Evolutionary conservation across 192 early-diverging fungal genomes (phyloP).

Genomic region (Haplosporangium gracile): DNA sequence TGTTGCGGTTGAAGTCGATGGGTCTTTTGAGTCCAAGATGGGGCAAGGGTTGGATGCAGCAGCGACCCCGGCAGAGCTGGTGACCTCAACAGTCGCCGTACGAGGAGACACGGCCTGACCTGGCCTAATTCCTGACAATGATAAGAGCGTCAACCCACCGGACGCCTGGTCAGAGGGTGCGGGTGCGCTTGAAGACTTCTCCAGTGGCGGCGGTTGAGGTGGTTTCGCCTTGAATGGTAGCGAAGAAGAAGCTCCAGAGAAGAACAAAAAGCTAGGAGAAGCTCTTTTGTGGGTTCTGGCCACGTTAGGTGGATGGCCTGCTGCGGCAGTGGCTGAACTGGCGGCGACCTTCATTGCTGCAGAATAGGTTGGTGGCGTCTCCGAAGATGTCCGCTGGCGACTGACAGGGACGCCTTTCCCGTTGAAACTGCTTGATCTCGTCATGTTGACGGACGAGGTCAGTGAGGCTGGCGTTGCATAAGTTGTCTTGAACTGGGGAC

Average conservation of each 20-base stretch:
- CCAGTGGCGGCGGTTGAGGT: conserved; percentile 27
- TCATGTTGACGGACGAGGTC: conserved; percentile 24
- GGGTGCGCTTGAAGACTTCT: conserved; percentile 27
- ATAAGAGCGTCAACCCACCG: conserved; percentile 20
- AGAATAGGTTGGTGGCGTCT: conserved; percentile 46
- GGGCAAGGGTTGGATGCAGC: conserved; percentile 9
- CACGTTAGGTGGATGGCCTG: conserved; percentile 11
- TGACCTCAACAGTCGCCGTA: conserved; percentile 39
- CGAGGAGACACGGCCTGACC: conserved; percentile 30
- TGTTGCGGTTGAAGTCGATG: not conserved
- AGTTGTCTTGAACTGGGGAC: conserved; percentile 34
- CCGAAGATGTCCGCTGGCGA: conserved; percentile 44
- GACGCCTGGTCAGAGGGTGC: conserved; percentile 10
- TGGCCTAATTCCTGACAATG: conserved; percentile 42
- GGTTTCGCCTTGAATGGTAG: conserved; percentile 44
- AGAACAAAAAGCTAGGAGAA: conserved; percentile 48
- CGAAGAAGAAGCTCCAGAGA: conserved; percentile 28
- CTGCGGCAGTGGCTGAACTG: not conserved
- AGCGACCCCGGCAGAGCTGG: conserved; percentile 22
- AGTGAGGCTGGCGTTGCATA: not conserved
- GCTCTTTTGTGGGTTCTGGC: conserved; percentile 33
- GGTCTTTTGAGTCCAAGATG: not conserved
- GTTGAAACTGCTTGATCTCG: conserved; percentile 47
- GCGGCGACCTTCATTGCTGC: conserved; percentile 23
- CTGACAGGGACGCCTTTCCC: conserved; percentile 30